Evolutionary conservation across 805 yeast genomes (phyloP), one percentile per base, ranked within the genome.

Genomic region (Jamesozyma piceae): DNA sequence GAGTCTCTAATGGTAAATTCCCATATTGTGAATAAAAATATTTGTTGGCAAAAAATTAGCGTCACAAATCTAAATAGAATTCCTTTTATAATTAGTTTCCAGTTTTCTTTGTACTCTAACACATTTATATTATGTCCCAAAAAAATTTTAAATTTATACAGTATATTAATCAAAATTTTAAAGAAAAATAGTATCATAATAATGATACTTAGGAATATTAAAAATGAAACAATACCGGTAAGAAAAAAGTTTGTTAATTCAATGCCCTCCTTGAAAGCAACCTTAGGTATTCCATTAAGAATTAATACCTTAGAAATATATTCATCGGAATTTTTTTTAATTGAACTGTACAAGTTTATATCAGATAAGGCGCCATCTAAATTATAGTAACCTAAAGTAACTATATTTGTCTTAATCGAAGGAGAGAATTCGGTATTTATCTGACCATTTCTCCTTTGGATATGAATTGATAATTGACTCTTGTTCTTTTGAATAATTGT

Each of bases 221-320:
- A 63, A 58, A 88, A 83, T 61, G 88, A 86, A 9, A 82, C 80
- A 36, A 87, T 76, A 41, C 89, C 86, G 0, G 98, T 92, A 67
- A 89, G 69, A 63, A 87, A 92, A 45, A 92, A 63, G 56, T 78
- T 79, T 19, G 96, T 80, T 51, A 89, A 73, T 65, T 90, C 98
- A 51, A 90, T 88, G 17, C 75, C 74, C 11, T 95, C 84, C 52
- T 82, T 65, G 59, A 70, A 90, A 0, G 96, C 79, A 6, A 90
- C 95, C 66, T 97, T 78, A 62, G 87, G 85, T 47, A 92, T 81
- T 50, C 98, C 98, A 58, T 95, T 76, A 40, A 90, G 67, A 32
- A 90, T 79, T 54, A 90, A 70, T 34, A 86, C 85, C 54, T 81
- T 83, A 3, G 82, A 67, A 2, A 80, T 64, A 37, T 81, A 62